Evolutionary conservation across 2,329 filamentous ascomycete species (phyloP).

Genomic region (Ophiostoma himal-ulmi): DNA sequence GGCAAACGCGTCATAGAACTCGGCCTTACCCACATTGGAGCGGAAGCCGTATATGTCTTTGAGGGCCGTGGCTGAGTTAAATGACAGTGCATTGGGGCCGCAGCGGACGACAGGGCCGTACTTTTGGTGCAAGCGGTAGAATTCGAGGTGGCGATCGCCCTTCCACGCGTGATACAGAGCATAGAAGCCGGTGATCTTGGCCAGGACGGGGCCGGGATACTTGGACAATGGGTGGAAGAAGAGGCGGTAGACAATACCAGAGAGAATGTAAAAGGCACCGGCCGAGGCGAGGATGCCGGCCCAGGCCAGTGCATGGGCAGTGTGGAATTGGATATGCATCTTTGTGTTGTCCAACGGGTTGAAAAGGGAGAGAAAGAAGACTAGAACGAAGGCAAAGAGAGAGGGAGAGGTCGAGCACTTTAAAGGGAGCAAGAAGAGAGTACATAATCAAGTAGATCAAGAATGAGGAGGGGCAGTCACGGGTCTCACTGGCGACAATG

Average conservation of each 20-base stretch:
- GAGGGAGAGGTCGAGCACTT: background rate
- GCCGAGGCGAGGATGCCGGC: background rate
- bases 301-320: conserved; percentile 1
- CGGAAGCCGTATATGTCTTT: conserved; percentile 61
- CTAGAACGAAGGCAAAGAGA: background rate
- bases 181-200: conserved; percentile 58
- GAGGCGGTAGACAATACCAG: conserved; percentile 49
- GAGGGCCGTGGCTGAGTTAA: conserved; percentile 66
- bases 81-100: conserved; percentile 68
- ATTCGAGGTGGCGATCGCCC: conserved; percentile 67
- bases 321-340: background rate
- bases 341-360: background rate
- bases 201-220: conserved; percentile 59
- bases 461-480: background rate
- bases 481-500: background rate
- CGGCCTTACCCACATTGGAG: conserved; percentile 59
- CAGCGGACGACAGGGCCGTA: conserved; percentile 72
- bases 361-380: background rate
- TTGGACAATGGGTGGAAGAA: conserved; percentile 60
- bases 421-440: background rate
- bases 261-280: background rate
- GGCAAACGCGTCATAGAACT: conserved; percentile 68
- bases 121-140: conserved; percentile 62
- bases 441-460: background rate
- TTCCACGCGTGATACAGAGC: conserved; percentile 69